These are phyloP conservation scores for Immersiporthe knoxdaviesiana DNA, from an alignment of 2,329 filamentous ascomycete species.

Conservation along the genomic window DNA sequence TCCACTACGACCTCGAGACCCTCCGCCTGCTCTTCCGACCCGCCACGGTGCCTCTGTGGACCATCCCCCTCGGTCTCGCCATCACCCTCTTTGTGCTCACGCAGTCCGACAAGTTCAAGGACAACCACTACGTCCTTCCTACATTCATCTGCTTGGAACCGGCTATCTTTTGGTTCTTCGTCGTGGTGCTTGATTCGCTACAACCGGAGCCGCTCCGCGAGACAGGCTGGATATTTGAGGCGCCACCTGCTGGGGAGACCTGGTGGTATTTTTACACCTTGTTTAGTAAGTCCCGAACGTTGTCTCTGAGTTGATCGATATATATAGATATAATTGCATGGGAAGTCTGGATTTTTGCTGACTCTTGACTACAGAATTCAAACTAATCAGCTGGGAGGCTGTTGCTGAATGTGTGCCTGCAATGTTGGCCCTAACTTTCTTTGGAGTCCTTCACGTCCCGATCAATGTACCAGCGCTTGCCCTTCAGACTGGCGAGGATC, in stretches of 20 bases:
- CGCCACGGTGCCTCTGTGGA: slow-evolving; percentile 82
- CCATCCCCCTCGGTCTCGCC: slow-evolving; percentile 76
- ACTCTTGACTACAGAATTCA: slow-evolving; percentile 64
- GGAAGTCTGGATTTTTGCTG: slow-evolving; percentile 27
- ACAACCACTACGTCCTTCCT: slow-evolving; percentile 79
- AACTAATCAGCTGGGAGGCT: slow-evolving; percentile 80
- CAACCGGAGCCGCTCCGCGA: slow-evolving; percentile 68
- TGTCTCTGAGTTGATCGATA: not conserved
- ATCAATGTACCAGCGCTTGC: slow-evolving; percentile 97
- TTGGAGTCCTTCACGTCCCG: slow-evolving; percentile 93
- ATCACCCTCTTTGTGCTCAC: slow-evolving; percentile 65
- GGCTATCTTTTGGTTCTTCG: slow-evolving; percentile 76
- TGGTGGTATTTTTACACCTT: slow-evolving; percentile 99
- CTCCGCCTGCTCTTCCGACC: slow-evolving; percentile 72
- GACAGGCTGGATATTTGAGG: slow-evolving; percentile 88
- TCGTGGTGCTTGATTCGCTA: slow-evolving; percentile 69
- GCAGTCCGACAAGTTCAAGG: slow-evolving; percentile 66
- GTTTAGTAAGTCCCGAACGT: slow-evolving; percentile 69
- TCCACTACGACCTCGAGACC: slow-evolving; percentile 80
- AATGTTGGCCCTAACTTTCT: slow-evolving; percentile 97
- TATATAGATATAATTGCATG: too few relatives aligned
- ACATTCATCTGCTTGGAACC: slow-evolving; percentile 83
- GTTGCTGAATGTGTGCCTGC: slow-evolving; percentile 84
- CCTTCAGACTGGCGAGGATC: slow-evolving; percentile 87
- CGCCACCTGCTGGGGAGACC: slow-evolving; percentile 80